Evolutionary conservation across 2,329 filamentous ascomycete species (phyloP).

Genomic region (Aspergillus brunneoviolaceus): DNA sequence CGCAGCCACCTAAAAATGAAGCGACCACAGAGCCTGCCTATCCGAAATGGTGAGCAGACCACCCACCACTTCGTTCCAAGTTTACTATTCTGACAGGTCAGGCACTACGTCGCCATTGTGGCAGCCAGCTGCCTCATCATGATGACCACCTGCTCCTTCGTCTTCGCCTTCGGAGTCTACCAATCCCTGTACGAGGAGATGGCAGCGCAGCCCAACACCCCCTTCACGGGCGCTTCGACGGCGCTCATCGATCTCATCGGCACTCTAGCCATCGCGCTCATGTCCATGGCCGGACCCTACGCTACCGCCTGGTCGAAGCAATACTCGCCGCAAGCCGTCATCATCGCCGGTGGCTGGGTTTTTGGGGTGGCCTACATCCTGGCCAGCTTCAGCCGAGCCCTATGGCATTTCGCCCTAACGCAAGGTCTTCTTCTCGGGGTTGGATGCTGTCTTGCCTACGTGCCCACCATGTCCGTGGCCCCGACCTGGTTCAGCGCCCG

Average conservation of each 20-base stretch:
- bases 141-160: constrained; percentile 39
- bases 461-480: constrained; percentile 40
- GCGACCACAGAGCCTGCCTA: too few species aligned
- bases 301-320: constrained; percentile 37
- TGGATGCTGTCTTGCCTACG: constrained; percentile 41
- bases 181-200: constrained; percentile 43
- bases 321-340: constrained; percentile 34
- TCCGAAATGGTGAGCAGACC: too few species aligned
- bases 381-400: constrained; percentile 33
- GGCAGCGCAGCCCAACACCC: constrained; percentile 24
- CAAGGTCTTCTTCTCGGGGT: constrained; percentile 43
- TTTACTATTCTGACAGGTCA: not conserved
- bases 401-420: constrained; percentile 37
- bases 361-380: constrained; percentile 36
- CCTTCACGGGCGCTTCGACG: constrained; percentile 37
- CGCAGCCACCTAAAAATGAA: too few species aligned
- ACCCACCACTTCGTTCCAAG: too few species aligned
- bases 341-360: constrained; percentile 34
- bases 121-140: constrained; percentile 30
- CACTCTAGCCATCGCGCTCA: constrained; percentile 37
- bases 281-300: constrained; percentile 40
- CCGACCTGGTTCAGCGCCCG: constrained; percentile 41
- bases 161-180: constrained; percentile 45
- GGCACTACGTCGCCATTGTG: constrained; percentile 19
- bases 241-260: constrained; percentile 43